Percentiles rank a stretch among this genome's conserved stretches.
These are phyloP conservation scores for Coniochaeta hoffmannii DNA, from an alignment of 2,329 filamentous ascomycete genomes.

Conservation along the genomic window DNA sequence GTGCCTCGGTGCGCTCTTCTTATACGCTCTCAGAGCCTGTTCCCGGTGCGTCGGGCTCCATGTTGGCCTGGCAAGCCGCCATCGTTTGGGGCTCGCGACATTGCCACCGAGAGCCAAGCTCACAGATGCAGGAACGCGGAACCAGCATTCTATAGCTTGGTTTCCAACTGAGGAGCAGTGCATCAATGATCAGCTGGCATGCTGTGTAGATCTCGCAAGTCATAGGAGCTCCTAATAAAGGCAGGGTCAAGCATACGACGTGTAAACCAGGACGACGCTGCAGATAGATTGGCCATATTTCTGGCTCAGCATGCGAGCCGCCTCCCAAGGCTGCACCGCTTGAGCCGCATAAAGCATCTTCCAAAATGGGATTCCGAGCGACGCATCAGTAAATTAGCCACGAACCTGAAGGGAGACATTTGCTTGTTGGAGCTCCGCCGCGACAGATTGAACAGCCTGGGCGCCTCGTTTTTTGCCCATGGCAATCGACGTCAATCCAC, in stretches of 20 bases:
- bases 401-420: not conserved
- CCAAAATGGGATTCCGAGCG: not conserved
- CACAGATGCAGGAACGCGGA: not conserved
- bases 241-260: not conserved
- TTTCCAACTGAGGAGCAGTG: not conserved
- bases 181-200: not conserved
- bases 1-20: not conserved
- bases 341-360: not conserved
- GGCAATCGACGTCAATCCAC: not conserved
- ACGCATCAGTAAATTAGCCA: not conserved
- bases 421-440: not conserved
- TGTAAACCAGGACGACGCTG: not conserved
- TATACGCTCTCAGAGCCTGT: not conserved
- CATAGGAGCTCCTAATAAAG: not conserved
- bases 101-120: not conserved
- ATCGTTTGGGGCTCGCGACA: not conserved
- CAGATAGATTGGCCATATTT: not conserved
- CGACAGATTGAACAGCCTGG: not conserved
- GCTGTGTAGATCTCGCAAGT: not conserved
- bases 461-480: not conserved
- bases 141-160: not conserved
- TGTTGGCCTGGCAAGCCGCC: not conserved
- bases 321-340: not conserved
- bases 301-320: not conserved
- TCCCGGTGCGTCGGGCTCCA: not conserved